Conservation (phyloP, 1,284 basidiomycete genomes). For the Trametes polyzona region DNA sequence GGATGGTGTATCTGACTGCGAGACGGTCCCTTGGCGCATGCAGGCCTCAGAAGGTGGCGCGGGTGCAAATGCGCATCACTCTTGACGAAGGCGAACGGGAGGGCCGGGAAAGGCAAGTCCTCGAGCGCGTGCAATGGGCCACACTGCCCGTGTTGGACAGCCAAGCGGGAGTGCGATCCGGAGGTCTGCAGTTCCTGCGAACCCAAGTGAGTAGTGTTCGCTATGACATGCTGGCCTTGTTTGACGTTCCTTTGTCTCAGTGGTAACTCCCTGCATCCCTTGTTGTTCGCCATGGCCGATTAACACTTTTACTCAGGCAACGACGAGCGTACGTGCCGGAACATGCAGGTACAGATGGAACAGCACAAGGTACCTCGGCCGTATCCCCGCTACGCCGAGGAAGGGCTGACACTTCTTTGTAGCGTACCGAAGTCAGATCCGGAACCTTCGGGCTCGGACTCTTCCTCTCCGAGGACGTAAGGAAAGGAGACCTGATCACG, state of each 20-base stretch:
- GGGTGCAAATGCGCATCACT: constrained; percentile 46
- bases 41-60: constrained; percentile 46
- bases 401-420: too few relatives aligned
- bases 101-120: background rate
- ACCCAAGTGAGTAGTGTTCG: constrained; percentile 8
- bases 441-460: constrained; percentile 56
- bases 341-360: constrained; percentile 48
- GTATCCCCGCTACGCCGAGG: too few relatives aligned
- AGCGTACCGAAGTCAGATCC: constrained; percentile 39
- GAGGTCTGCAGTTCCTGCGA: constrained; percentile 43
- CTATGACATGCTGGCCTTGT: too few relatives aligned
- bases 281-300: background rate
- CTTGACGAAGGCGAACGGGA: constrained; percentile 17
- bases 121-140: constrained; percentile 32
- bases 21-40: background rate
- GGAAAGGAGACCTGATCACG: constrained; percentile 47
- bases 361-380: constrained; percentile 39
- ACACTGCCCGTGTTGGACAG: constrained; percentile 49
- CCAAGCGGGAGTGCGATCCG: constrained; percentile 54
- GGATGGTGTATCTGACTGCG: background rate
- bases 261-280: background rate
- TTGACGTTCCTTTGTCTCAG: too few relatives aligned
- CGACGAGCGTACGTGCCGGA: constrained; percentile 42
- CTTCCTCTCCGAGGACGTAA: constrained; percentile 46
- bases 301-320: background rate